These are phyloP conservation scores for Ambrosiella xylebori DNA, from an alignment of 2,329 filamentous ascomycete genomes.

Conservation along the genomic window DNA sequence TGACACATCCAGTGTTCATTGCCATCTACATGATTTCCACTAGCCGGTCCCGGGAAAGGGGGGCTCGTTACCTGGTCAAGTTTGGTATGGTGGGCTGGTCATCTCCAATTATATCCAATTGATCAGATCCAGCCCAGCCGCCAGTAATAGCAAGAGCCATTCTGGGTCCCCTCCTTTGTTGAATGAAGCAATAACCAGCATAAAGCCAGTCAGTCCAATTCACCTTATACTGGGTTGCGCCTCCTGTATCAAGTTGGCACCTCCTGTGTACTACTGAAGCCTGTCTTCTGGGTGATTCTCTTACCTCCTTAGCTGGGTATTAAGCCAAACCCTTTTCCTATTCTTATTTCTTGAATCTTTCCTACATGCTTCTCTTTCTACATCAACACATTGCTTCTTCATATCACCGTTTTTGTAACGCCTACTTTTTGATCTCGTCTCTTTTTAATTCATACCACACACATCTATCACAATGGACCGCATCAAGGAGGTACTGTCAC, in stretches of 20 bases:
- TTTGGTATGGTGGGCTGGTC: background rate
- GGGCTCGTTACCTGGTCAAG: background rate
- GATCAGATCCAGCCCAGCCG: background rate
- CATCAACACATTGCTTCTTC: slow-evolving; percentile 2
- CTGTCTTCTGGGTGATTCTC: background rate
- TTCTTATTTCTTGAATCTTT: slow-evolving; percentile 3
- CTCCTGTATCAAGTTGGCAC: too few species aligned
- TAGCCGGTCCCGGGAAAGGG: background rate
- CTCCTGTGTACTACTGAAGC: background rate
- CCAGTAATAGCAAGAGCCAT: slow-evolving; percentile 1
- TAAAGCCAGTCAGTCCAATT: background rate
- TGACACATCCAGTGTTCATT: too few species aligned
- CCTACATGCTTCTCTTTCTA: background rate
- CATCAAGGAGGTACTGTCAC: slow-evolving; percentile 62
- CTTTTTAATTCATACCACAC: slow-evolving; percentile 13
- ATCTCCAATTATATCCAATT: slow-evolving; percentile 5
- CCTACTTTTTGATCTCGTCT: slow-evolving; percentile 4
- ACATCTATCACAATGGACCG: slow-evolving; percentile 46
- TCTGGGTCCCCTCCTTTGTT: slow-evolving; percentile 1
- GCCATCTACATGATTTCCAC: background rate
- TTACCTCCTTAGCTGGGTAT: slow-evolving; percentile 1
- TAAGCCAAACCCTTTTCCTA: slow-evolving; percentile 10
- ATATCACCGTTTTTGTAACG: slow-evolving; percentile 4
- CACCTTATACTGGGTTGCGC: background rate
- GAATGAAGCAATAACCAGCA: background rate